Percentiles rank a stretch among this genome's conserved stretches.
Evolutionary conservation across 139 green algal genomes (phyloP).

Genomic region (Edaphochlamys debaryana): DNA sequence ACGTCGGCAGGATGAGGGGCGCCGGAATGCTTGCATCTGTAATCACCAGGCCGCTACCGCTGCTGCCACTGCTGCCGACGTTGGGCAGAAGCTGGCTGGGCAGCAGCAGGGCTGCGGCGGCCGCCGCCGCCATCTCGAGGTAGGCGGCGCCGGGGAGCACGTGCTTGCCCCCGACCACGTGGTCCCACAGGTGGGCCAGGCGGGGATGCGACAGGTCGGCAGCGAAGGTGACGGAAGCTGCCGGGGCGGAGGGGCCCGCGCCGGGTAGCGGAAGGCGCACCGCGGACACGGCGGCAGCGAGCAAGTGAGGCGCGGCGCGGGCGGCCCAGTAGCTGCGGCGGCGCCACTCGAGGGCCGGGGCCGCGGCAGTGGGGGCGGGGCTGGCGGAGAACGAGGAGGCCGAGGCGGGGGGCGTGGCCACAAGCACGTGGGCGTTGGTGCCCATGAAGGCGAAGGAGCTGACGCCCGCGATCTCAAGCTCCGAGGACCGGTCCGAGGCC

Average conservation of each 20-base stretch:
- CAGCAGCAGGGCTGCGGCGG: neutral
- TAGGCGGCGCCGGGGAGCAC: slow-evolving; percentile 56
- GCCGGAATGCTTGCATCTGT: slow-evolving; percentile 41
- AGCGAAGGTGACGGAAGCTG: slow-evolving; percentile 37
- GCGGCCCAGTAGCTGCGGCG: slow-evolving; percentile 22
- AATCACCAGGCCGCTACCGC: neutral
- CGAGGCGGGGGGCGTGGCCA: neutral
- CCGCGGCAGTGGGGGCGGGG: neutral
- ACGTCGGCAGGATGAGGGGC: slow-evolving; percentile 52
- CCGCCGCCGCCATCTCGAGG: slow-evolving; percentile 60
- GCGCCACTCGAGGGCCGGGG: neutral
- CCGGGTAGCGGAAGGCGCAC: too few relatives aligned
- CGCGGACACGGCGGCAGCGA: neutral
- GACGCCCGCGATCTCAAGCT: slow-evolving; percentile 42
- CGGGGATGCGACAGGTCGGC: slow-evolving; percentile 30
- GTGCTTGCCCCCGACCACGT: slow-evolving; percentile 42
- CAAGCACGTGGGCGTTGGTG: slow-evolving; percentile 60
- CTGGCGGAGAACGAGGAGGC: neutral
- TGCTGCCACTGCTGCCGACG: neutral
- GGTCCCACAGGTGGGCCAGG: slow-evolving; percentile 60
- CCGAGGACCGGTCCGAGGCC: neutral
- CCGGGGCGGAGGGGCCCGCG: too few relatives aligned
- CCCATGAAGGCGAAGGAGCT: slow-evolving; percentile 74
- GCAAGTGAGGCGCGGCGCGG: slow-evolving; percentile 9
- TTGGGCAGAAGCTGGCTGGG: too few relatives aligned